Evolutionary conservation across 495 filamentous ascomycete genomes (phyloP).

Genomic region (Aspergillus homomorphus): DNA sequence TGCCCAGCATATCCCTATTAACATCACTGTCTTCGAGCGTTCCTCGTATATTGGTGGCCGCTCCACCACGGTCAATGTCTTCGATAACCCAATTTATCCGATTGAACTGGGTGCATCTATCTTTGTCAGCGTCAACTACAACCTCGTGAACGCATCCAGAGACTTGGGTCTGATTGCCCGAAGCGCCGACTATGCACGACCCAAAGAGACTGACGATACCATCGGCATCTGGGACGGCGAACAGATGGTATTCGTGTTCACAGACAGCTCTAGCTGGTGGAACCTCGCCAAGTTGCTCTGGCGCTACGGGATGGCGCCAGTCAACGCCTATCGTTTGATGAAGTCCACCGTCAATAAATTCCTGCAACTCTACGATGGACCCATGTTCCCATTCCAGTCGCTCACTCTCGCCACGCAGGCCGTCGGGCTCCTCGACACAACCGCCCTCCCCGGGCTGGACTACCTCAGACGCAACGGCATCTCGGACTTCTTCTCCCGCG

Average conservation of each 20-base stretch:
- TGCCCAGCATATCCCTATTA: conserved; percentile 49
- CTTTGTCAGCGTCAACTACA: conserved; percentile 84
- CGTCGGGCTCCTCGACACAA: conserved; percentile 61
- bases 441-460: conserved; percentile 66
- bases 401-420: conserved; percentile 63
- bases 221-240: conserved; percentile 87
- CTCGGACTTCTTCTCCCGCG: conserved; percentile 62
- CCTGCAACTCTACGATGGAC: conserved; percentile 73
- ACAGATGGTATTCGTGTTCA: conserved; percentile 65
- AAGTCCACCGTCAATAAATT: conserved; percentile 69
- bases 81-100: conserved; percentile 63
- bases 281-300: conserved; percentile 73
- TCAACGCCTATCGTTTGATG: conserved; percentile 70
- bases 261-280: conserved; percentile 68
- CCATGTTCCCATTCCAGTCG: conserved; percentile 78
- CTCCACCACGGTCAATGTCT: conserved; percentile 82
- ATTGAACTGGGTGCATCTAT: conserved; percentile 91
- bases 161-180: conserved; percentile 62
- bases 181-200: conserved; percentile 29
- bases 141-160: conserved; percentile 70
- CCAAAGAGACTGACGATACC: conserved; percentile 38
- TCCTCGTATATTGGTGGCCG: conserved; percentile 78
- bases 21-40: conserved; percentile 89
- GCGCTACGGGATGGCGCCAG: conserved; percentile 80
- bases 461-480: conserved; percentile 69